Evolutionary conservation across 2,329 filamentous ascomycete species (phyloP).

Genomic region (Rosellinia necatrix): DNA sequence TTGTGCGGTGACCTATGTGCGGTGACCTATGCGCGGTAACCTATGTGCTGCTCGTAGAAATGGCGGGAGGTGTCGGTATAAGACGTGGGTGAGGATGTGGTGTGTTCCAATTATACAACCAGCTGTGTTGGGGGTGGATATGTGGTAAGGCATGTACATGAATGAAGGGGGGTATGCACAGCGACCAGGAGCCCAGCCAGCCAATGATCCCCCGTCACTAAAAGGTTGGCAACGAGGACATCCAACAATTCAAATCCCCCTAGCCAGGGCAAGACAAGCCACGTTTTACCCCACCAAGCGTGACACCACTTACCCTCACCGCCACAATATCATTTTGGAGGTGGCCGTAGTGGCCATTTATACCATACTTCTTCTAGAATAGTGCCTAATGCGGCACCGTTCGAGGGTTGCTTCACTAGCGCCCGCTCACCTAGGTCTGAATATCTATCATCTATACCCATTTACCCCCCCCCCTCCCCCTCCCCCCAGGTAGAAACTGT

Average conservation of each 20-base stretch:
- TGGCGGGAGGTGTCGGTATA: constrained; percentile 5
- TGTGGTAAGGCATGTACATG: constrained; percentile 9
- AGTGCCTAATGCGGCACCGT: background rate
- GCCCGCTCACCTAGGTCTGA: too few relatives aligned
- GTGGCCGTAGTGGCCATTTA: too few relatives aligned
- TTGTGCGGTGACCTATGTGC: background rate
- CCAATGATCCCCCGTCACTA: constrained; percentile 16
- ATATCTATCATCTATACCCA: too few relatives aligned
- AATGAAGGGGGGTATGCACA: constrained; percentile 11
- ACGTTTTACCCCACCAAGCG: constrained; percentile 27
- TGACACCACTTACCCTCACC: constrained; percentile 4
- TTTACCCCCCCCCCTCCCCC: too few relatives aligned
- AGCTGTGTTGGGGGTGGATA: constrained; percentile 1
- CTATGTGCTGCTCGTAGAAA: too few relatives aligned
- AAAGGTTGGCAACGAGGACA: constrained; percentile 12
- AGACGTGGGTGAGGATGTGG: background rate
- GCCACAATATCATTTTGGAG: constrained; percentile 9
- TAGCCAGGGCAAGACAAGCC: constrained; percentile 15
- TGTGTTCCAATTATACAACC: constrained; percentile 6
- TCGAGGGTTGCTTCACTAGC: too few relatives aligned
- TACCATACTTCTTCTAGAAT: too few relatives aligned
- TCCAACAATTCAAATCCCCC: constrained; percentile 21
- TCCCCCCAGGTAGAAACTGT: too few relatives aligned
- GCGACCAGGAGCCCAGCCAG: constrained; percentile 12
- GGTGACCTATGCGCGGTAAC: background rate